These are phyloP conservation scores for Vitis vinifera DNA, from an alignment of 164 flowering plant genomes.

Conservation along the genomic window ASM3070453v1 NC_081823.1:532501-533000, in stretches of 20 bases:
- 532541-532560: too few species aligned
- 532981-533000: too few species aligned
- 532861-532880: neutral
- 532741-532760: constrained; percentile 15
- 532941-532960: too few species aligned
- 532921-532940: too few species aligned
- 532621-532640: constrained; percentile 16
- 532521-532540: neutral
- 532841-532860: neutral
- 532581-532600: too few species aligned
- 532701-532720: constrained; percentile 34
- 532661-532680: constrained; percentile 24
- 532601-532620: constrained; percentile 17
- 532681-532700: constrained; percentile 19
- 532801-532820: neutral
- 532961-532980: too few species aligned
- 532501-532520: neutral
- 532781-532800: neutral
- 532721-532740: constrained; percentile 19
- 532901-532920: too few species aligned
- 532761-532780: constrained; percentile 15
- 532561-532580: too few species aligned
- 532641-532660: constrained; percentile 54
- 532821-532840: neutral
- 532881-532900: neutral